Base-by-base conservation (phyloP, 331 rosid species). In the Ulmus americana region DNA sequence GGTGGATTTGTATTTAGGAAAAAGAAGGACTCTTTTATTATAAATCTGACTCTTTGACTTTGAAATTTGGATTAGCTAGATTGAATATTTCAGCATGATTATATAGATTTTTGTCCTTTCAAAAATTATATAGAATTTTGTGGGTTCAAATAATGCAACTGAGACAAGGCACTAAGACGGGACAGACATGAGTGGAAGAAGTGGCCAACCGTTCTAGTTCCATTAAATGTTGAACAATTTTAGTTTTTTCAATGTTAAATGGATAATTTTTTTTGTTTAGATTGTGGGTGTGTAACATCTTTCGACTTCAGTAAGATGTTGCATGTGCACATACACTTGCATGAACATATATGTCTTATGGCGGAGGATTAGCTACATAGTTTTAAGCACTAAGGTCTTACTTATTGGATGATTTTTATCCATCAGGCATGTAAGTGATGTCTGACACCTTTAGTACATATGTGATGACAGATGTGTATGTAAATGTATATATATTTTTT, bases 401-500 rank as follows among this genome's bases (percentile, higher is more conserved):
- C 38, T 42, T 15, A 15, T 16, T 54, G 12, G 5, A 14, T 42
- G 35, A 54, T 48, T 50, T 58, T 4, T 10, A 48, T 56, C 10
- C 10, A 45, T 42, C 48, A 18, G 38, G 15, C 42, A 10, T 68
- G 7, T n/a, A 45, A 10, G 22, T 20, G n/a, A 22, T 44, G 13
- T 44, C 20, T 51, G 69, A 4, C 43, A 10, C 41, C 9, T 28
- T 3, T 28, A 28, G 35, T 28, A 28, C 35, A 28, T 28, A 28
- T 28, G 35, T 28, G 35, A 28, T 28, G 35, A 28, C 35, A 28
- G 35, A 22, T 69, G 71, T 55, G 62, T 57, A 39, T 52, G 42
- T 71, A 51, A n/a, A 47, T 45, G 22, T 71, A 39, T 6, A 51
- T 67, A 7, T 55, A 61, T n/a, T 45, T 40, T 39, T 63, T 35